A percentile compares a stretch with the other conserved stretches of the same genome.
phyloP scores from a whole-genome alignment of 2,329 filamentous ascomycete genomes.

The Trichoderma koningii region DNA sequence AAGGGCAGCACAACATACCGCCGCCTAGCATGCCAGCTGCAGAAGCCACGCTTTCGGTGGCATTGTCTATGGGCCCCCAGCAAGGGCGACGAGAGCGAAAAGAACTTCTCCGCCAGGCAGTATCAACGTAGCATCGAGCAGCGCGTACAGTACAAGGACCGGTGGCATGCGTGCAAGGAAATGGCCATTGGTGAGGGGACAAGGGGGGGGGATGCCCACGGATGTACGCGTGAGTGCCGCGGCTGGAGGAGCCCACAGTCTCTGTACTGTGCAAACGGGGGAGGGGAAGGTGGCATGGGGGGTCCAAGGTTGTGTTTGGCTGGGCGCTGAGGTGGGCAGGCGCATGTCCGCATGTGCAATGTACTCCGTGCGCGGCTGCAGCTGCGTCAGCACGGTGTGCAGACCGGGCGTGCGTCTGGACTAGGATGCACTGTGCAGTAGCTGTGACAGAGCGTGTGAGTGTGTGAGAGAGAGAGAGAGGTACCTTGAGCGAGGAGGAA shows the following conservation, averaged over 20 bases:
- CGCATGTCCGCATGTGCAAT: background rate
- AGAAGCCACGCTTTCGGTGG: background rate
- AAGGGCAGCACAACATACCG: background rate
- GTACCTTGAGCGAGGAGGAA: too few relatives aligned
- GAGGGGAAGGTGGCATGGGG: background rate
- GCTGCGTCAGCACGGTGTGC: background rate
- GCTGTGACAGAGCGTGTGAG: background rate
- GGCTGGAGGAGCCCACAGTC: background rate
- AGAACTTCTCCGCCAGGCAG: background rate
- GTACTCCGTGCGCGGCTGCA: background rate
- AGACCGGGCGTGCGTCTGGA: background rate
- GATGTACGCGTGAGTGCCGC: conserved; percentile 3
- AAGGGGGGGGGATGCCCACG: background rate
- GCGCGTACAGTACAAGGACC: background rate
- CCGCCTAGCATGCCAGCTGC: background rate
- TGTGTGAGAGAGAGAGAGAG: too few relatives aligned
- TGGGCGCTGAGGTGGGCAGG: conserved; percentile 6
- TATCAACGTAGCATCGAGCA: background rate
- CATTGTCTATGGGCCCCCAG: background rate
- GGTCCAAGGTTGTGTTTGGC: background rate
- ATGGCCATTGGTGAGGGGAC: too few relatives aligned
- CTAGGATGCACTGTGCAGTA: background rate
- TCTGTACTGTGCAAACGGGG: conserved; percentile 9
- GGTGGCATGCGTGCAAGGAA: background rate
- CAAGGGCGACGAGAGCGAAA: background rate